phyloP scores from a whole-genome alignment of 768 basidiomycete species.

The Hygrophoropsis aurantiaca region DNA sequence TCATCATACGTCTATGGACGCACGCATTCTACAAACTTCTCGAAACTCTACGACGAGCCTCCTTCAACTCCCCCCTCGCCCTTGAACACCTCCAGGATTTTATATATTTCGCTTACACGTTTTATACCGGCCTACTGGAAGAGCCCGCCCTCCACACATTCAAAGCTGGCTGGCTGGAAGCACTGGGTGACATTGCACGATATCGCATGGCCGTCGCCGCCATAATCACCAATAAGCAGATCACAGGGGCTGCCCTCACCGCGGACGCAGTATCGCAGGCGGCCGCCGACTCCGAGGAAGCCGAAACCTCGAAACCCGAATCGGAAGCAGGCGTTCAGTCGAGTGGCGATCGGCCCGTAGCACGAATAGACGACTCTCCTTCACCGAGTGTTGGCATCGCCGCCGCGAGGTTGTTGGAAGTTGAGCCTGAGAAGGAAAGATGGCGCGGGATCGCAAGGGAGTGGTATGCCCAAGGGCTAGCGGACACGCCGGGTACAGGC shows the following conservation, averaged over 20 bases:
- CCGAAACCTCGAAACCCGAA: slow-evolving; percentile 37
- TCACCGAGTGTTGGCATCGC: slow-evolving; percentile 82
- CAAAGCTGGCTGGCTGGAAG: slow-evolving; percentile 89
- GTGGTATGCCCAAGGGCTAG: slow-evolving; percentile 89
- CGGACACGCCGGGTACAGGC: slow-evolving; percentile 90
- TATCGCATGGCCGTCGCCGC: slow-evolving; percentile 97
- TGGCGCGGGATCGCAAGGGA: slow-evolving; percentile 89
- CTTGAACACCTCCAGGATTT: slow-evolving; percentile 93
- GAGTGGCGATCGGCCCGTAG: slow-evolving; percentile 48
- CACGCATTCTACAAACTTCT: no score
- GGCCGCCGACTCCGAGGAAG: slow-evolving; percentile 28
- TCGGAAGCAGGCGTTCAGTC: slow-evolving; percentile 23
- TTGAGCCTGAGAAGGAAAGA: slow-evolving; percentile 88
- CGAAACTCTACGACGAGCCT: no score
- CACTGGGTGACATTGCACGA: slow-evolving; percentile 92
- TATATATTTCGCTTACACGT: slow-evolving; percentile 92
- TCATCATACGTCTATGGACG: no score
- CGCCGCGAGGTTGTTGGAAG: slow-evolving; percentile 77
- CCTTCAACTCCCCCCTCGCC: slow-evolving; percentile 54
- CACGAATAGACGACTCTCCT: slow-evolving; percentile 63
- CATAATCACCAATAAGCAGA: slow-evolving; percentile 58
- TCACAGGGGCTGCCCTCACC: slow-evolving; percentile 47
- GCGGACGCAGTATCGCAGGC: slow-evolving; percentile 54
- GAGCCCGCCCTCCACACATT: slow-evolving; percentile 70
- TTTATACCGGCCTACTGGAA: slow-evolving; percentile 88